Evolutionary conservation across 345 rosid genomes (phyloP), one percentile per base, ranked within the genome.

Genomic region (Triadica sebifera): DNA sequence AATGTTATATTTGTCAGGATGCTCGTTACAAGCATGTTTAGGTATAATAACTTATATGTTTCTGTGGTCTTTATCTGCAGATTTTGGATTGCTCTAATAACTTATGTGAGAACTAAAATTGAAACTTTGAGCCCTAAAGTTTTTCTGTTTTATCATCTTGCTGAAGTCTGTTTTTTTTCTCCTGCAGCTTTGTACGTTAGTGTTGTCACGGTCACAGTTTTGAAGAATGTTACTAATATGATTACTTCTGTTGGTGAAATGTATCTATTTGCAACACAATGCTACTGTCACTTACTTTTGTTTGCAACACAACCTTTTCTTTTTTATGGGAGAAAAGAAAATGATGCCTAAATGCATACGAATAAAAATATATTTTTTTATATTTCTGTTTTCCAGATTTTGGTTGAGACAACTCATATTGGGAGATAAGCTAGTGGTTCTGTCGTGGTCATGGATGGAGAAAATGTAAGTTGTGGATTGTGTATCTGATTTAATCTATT

Each of bases 1-100:
- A 95, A 95, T 71, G 84, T 88, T 69, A 90, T 95, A 74, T 95
- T 95, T 81, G 99, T 95, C 58, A 94, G 99, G 68, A 95, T 95
- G 99, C 99, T 95, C 50, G 60, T 95, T 77, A 93, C 99, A 66
- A 95, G 99, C 87, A 91, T 95, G 99, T 95, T 93, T 83, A 95
- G 99, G 99, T 95, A 90, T 60, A 86, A 8, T 4, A 3, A 17
- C 49, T 52, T 70, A 41, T 39, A 45, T 24, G 11, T 22, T 58
- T 29, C 22, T 16, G n/a, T 59, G 43, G 50, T 20, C 20, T 67
- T 71, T 71, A 5, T 57, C 17, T n/a, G n/a, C n/a, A 37, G 22
- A 25, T 24, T 46, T 66, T 29, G 20, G 22, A 12, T 12, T 46
- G 70, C 57, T 37, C 17, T 25, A 15, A 25, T 13, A 67, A 20